Evolutionary conservation across 495 filamentous ascomycete genomes (phyloP), one percentile per base, ranked within the genome.

Genomic region (Pyrenula massariospora): DNA sequence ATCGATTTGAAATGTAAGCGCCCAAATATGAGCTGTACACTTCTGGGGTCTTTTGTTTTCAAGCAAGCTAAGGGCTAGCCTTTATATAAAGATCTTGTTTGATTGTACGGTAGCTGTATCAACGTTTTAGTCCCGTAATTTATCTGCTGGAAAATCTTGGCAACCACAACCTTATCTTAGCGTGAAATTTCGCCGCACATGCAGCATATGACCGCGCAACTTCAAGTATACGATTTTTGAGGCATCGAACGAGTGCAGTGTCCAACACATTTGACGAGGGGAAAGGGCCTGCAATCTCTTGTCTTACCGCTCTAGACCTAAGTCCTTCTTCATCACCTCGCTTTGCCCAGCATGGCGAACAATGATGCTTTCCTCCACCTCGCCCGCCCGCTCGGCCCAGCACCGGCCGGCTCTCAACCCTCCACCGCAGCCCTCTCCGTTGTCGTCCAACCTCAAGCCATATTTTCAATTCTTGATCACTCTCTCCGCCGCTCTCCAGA

Each of bases 401-500:
- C 84, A 58, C 73, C 79, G 25, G 77, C 90, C 63, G 88, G 84
- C 65, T 84, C 85, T 67, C 87, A 89, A 68, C 83, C 83, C 58
- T 87, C 84, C 57, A 94, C 88, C 64, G 83, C 89, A 69, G 94
- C 93, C 70, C 77, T 98, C 63, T 88, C 85, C 72, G 89, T 97
- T 63, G 82, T 88, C 62, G 86, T 98, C 69, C 94, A 96, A 70
- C 91, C 93, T 65, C 92, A 96, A 89, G 90, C 93, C 54, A 81
- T 98, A 56, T 92, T 97, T 82, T 91, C 89, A 56, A 91, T 98
- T 71, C 84, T 98, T 66, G 93, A 98, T 73, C 93, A 98, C 74
- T 92, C 94, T 53, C 80, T 91, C 53, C 88, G 94, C 69, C 84
- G 90, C 57, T 88, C 93, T 65, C 80, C 84, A 54, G 88, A 91